phyloP scores from a whole-genome alignment of 345 rosid species.

The Pistacia atlantica region DNA sequence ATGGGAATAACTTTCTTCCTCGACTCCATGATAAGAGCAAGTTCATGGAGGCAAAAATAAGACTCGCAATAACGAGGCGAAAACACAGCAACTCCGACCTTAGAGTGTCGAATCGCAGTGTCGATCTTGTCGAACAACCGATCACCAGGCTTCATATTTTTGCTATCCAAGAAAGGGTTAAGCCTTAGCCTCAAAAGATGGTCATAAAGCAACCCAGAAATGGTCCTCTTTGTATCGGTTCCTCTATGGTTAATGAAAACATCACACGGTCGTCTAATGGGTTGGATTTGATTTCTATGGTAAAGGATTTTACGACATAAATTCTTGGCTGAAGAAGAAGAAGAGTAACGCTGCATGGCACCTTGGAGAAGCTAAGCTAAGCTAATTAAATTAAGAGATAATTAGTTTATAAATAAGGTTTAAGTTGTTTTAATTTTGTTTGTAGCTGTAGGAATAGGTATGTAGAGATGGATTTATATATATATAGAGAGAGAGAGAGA shows the following conservation, averaged over 20 bases:
- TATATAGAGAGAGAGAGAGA: background rate
- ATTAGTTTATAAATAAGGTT: background rate
- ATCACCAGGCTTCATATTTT: constrained; percentile 84
- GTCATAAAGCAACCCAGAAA: constrained; percentile 64
- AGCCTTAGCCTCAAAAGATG: constrained; percentile 45
- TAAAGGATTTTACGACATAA: constrained; percentile 20
- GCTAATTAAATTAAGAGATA: too few species aligned
- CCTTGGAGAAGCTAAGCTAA: constrained; percentile 12
- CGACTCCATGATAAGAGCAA: constrained; percentile 65
- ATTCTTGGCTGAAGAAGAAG: constrained; percentile 28
- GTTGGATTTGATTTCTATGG: constrained; percentile 11
- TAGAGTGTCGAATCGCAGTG: constrained; percentile 50
- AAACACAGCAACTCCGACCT: constrained; percentile 70
- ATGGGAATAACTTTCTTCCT: constrained; percentile 74
- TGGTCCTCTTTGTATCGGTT: constrained; percentile 71
- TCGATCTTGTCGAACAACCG: constrained; percentile 55
- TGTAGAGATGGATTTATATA: background rate
- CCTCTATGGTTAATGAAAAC: constrained; percentile 89
- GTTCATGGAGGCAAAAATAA: constrained; percentile 78
- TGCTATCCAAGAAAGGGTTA: constrained; percentile 71
- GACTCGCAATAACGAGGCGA: constrained; percentile 83
- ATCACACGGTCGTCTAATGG: constrained; percentile 39
- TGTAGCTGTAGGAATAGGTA: background rate
- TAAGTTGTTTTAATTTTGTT: background rate
- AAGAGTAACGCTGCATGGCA: constrained; percentile 54